Conservation (phyloP, 2,329 filamentous ascomycete genomes). For the Tolypocladium inflatum region DNA sequence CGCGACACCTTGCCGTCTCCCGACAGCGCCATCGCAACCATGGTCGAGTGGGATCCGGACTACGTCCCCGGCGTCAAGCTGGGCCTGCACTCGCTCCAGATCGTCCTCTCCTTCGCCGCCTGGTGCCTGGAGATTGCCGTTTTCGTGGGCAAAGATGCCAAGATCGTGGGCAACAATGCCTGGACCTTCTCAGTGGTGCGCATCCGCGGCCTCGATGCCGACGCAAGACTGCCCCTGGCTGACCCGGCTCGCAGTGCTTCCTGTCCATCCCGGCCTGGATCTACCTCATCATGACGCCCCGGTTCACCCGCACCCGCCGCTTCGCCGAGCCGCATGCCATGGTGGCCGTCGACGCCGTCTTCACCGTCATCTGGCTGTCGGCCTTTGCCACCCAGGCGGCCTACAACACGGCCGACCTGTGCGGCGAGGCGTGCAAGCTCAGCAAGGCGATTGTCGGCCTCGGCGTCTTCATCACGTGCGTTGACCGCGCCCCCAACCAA, state of each 20-base stretch:
- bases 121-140: slow-evolving; percentile 53
- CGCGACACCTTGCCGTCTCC: not conserved
- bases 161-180: slow-evolving; percentile 47
- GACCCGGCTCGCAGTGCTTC: slow-evolving; percentile 42
- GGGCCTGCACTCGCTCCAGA: slow-evolving; percentile 45
- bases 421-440: slow-evolving; percentile 45
- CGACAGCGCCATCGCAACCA: slow-evolving; percentile 11
- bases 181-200: slow-evolving; percentile 57
- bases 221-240: not conserved
- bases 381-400: slow-evolving; percentile 57
- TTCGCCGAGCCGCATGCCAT: slow-evolving; percentile 55
- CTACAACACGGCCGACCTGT: slow-evolving; percentile 48
- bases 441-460: slow-evolving; percentile 56
- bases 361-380: slow-evolving; percentile 54
- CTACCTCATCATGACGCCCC: slow-evolving; percentile 55
- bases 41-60: slow-evolving; percentile 44
- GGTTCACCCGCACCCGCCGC: slow-evolving; percentile 51
- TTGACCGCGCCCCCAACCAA: slow-evolving; percentile 1
- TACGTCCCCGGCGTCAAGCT: slow-evolving; percentile 47
- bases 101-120: slow-evolving; percentile 42
- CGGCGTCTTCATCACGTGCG: slow-evolving; percentile 54
- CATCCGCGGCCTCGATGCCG: not conserved
- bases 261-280: slow-evolving; percentile 54
- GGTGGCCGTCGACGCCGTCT: slow-evolving; percentile 47
- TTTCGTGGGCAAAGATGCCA: slow-evolving; percentile 38